phyloP scores from a whole-genome alignment of 331 rosid genomes.

The Rosa hybrid region DNA sequence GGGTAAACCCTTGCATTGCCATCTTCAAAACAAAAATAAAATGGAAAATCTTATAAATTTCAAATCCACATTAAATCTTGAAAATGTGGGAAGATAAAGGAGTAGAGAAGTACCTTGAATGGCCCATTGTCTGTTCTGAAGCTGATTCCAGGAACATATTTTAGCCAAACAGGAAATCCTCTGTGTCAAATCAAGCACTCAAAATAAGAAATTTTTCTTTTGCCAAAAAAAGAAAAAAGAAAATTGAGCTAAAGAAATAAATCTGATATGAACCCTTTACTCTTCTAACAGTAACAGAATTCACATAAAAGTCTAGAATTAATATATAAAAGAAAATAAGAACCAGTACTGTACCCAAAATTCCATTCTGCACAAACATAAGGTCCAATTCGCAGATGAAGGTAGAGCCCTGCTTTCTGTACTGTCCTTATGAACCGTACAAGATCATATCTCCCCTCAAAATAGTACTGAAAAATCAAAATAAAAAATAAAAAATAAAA shows the following conservation, averaged over 20 bases:
- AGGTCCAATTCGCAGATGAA: constrained; percentile 96
- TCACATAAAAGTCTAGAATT: background rate
- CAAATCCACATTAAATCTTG: constrained; percentile 8
- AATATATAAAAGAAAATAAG: background rate
- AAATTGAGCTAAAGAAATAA: background rate
- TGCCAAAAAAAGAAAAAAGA: background rate
- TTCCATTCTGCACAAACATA: constrained; percentile 98
- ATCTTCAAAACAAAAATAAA: constrained; percentile 40
- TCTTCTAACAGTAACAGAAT: constrained; percentile 11
- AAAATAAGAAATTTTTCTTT: background rate
- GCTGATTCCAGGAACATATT: constrained; percentile 93
- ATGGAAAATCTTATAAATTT: background rate
- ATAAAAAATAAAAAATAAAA: background rate
- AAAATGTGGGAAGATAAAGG: constrained; percentile 6
- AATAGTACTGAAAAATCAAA: constrained; percentile 65
- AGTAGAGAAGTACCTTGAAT: constrained; percentile 63
- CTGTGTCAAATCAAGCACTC: constrained; percentile 38
- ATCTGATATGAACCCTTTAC: constrained; percentile 1
- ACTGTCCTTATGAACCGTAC: constrained; percentile 85
- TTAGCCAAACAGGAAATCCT: constrained; percentile 97
- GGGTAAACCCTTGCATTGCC: constrained; percentile 89
- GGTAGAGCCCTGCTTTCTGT: constrained; percentile 86
- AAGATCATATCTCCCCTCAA: constrained; percentile 88
- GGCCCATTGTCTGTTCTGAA: constrained; percentile 93
- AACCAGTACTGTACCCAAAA: constrained; percentile 68